Base-by-base conservation (phyloP, 768 basidiomycete genomes). In the Mycena kentingensis region DNA sequence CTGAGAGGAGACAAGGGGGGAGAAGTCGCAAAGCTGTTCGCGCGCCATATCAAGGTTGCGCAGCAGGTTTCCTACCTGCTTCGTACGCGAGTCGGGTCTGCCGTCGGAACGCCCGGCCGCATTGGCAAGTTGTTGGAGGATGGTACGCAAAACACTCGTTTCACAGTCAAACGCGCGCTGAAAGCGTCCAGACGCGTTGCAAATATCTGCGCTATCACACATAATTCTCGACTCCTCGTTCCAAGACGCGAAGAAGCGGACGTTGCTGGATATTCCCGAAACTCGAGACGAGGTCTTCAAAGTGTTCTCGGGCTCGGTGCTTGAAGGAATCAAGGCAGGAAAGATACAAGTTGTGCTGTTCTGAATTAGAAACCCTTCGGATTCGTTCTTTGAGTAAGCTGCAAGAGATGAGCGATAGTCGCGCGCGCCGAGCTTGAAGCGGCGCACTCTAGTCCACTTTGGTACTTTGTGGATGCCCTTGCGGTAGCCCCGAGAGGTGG, bases 381-480 rank as follows among this genome's bases (percentile, higher is more conserved):
- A 68, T 97, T 97, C 34, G 84, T 84, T 63, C 95, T 76, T 4
- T 89, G 77, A 27, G 95, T 94, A 55, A 94, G 67, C 95, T 94
- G 64, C 21, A 52, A 42, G 49, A 25, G 41, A 5, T 28, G 25
- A 37, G 26, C 53, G 57, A 18, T 57, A 34, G 25, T 15, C 21
- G 11, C 15, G 39, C 12, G 26, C 21, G 13, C 16, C 38, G n/a
- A 19, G 46, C 10, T 10, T 28, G 27, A 50, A 11, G 26, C 27
- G 24, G 73, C 88, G 54, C 60, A 95, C 94, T 70, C 92, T 80
- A 44, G 95, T 97, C 84, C 88, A 98, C 66, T 97, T 96, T n/a
- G 95, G 95, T 24, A 96, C 90, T 65, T 95, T 95, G 73, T 98
- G 95, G 43, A 97, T 93, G 22, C 92, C 90, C 64, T 98, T 98